Conservation (phyloP, 495 filamentous ascomycete species). For the Letharia columbiana region DNA sequence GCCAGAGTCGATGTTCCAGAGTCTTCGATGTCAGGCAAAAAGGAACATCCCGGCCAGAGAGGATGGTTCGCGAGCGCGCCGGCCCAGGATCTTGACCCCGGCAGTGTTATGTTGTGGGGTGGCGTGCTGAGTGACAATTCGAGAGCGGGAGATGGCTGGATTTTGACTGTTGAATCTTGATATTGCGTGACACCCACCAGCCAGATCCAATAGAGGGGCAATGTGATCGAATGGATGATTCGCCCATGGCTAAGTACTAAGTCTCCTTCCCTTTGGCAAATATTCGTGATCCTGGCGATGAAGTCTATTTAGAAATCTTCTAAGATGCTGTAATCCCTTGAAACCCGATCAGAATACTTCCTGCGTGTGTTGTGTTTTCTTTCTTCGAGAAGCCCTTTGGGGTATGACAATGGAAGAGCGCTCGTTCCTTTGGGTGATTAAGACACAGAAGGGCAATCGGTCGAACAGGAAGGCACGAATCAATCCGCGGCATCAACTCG, state of each 20-base stretch:
- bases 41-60: slow-evolving; percentile 22
- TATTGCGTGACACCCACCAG: background rate
- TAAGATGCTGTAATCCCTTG: too few relatives aligned
- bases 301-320: background rate
- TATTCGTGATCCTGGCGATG: background rate
- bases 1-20: slow-evolving; percentile 24
- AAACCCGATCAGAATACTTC: too few relatives aligned
- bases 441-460: background rate
- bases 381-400: background rate
- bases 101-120: slow-evolving; percentile 37
- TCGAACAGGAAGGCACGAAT: background rate
- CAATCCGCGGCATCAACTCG: background rate
- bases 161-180: slow-evolving; percentile 22
- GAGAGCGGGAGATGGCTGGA: slow-evolving; percentile 42
- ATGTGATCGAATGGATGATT: background rate
- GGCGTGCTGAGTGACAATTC: slow-evolving; percentile 41
- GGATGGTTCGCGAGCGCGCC: slow-evolving; percentile 39
- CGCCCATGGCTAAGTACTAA: background rate
- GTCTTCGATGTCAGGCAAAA: slow-evolving; percentile 11
- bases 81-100: slow-evolving; percentile 23
- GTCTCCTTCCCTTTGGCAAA: background rate
- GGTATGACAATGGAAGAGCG: background rate
- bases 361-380: background rate
- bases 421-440: background rate
- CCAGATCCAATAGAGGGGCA: background rate